These are phyloP conservation scores for Xylaria arbuscula DNA, from an alignment of 2,329 filamentous ascomycete species.

Conservation along the genomic window DNA sequence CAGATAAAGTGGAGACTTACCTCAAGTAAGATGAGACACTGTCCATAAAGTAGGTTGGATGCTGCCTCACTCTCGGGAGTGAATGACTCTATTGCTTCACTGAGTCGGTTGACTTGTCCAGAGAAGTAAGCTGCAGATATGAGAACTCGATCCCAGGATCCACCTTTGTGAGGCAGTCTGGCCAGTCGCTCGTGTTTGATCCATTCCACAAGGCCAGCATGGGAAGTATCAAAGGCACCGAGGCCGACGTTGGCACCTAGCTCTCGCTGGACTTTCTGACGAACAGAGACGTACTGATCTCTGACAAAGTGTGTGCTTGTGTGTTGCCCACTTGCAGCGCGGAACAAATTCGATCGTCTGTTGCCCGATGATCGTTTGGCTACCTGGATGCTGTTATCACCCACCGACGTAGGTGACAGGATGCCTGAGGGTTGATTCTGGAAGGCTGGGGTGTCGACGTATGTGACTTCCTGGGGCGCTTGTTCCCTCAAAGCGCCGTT, in stretches of 20 bases:
- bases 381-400: constrained; percentile 22
- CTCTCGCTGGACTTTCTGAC: constrained; percentile 35
- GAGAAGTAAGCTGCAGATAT: constrained; percentile 35
- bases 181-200: constrained; percentile 35
- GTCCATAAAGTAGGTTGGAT: constrained; percentile 37
- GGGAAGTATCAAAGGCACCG: constrained; percentile 34
- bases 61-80: constrained; percentile 33
- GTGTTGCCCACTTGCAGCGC: constrained; percentile 20
- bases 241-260: constrained; percentile 32
- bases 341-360: constrained; percentile 31
- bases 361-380: constrained; percentile 19
- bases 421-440: constrained; percentile 13
- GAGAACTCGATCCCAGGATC: constrained; percentile 37
- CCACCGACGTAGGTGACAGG: constrained; percentile 26
- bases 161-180: constrained; percentile 34
- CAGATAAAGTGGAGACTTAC: constrained; percentile 13
- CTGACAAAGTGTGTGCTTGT: constrained; percentile 27
- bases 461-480: neutral
- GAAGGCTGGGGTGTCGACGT: constrained; percentile 2
- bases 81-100: constrained; percentile 37
- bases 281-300: constrained; percentile 35
- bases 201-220: constrained; percentile 35
- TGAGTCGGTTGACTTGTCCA: constrained; percentile 35
- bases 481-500: constrained; percentile 4
- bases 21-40: constrained; percentile 36